Evolutionary conservation across 306 rosid genomes (phyloP).

Genomic region (Begonia fuchsioides): DNA sequence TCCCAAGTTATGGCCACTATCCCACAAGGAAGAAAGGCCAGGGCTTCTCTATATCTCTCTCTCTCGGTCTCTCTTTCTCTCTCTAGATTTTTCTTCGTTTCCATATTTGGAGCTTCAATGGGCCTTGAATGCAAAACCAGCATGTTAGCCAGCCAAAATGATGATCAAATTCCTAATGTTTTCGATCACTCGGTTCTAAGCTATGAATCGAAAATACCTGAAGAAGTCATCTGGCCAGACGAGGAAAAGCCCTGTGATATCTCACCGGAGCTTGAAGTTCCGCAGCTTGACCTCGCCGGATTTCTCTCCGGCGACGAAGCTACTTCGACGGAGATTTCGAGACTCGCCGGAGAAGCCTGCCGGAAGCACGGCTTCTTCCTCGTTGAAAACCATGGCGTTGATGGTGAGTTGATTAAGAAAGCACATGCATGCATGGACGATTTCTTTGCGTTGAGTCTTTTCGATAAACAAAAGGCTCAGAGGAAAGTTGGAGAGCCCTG

Average conservation of each 20-base stretch:
- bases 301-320: background rate
- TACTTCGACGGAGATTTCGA: background rate
- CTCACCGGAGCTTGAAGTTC: constrained; percentile 4
- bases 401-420: background rate
- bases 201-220: background rate
- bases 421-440: constrained; percentile 2
- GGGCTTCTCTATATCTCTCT: no score
- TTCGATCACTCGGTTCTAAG: no score
- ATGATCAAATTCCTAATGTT: no score
- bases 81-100: no score
- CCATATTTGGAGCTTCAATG: no score
- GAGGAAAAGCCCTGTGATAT: background rate
- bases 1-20: no score
- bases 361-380: constrained; percentile 7
- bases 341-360: constrained; percentile 6
- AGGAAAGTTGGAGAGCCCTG: background rate
- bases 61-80: no score
- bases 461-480: background rate
- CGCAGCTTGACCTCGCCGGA: constrained; percentile 2
- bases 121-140: no score
- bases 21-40: no score
- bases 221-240: constrained; percentile 5
- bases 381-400: constrained; percentile 6
- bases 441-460: constrained; percentile 2
- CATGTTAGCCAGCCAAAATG: no score